phyloP scores from a whole-genome alignment of 2,329 filamentous ascomycete species.

The Paramyrothecium roridum region DNA sequence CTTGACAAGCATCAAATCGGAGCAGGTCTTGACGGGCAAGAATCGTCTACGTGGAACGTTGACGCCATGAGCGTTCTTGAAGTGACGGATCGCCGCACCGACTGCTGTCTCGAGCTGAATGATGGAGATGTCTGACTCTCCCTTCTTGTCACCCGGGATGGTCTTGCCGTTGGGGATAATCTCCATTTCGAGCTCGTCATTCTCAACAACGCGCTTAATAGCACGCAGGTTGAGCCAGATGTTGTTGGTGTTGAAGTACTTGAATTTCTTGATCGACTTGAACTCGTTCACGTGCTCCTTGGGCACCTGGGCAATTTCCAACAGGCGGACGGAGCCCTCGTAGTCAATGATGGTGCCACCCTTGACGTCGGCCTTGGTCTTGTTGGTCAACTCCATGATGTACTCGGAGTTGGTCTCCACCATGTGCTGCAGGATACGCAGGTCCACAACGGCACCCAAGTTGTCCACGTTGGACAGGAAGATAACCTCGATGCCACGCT shows the following conservation, averaged over 20 bases:
- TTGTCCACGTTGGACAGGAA: constrained; percentile 99
- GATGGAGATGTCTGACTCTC: constrained; percentile 95
- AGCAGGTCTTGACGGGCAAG: constrained; percentile 99
- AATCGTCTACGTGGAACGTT: constrained; percentile 97
- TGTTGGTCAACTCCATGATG: constrained; percentile 99
- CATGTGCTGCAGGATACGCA: constrained; percentile 99
- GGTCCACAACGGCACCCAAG: constrained; percentile 93
- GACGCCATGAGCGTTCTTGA: constrained; percentile 97
- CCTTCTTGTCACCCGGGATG: constrained; percentile 98
- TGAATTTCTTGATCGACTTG: constrained; percentile 99
- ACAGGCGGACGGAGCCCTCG: constrained; percentile 91
- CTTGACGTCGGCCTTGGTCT: constrained; percentile 99
- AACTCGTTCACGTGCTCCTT: constrained; percentile 99
- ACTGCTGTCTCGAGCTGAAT: constrained; percentile 98
- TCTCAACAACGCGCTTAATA: constrained; percentile 98
- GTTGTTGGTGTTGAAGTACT: constrained; percentile 99
- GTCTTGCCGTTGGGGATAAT: constrained; percentile 99
- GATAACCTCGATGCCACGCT: constrained; percentile 93
- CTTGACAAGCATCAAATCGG: constrained; percentile 99
- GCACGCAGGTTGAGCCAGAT: constrained; percentile 99
- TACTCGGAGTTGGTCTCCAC: constrained; percentile 95
- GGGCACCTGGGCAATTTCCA: constrained; percentile 98
- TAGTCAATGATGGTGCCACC: constrained; percentile 99
- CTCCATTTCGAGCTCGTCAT: constrained; percentile 98
- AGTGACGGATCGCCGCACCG: constrained; percentile 97